These are phyloP conservation scores for Tulasnella sp. DNA, from an alignment of 768 basidiomycete genomes.

Conservation along the genomic window DNA sequence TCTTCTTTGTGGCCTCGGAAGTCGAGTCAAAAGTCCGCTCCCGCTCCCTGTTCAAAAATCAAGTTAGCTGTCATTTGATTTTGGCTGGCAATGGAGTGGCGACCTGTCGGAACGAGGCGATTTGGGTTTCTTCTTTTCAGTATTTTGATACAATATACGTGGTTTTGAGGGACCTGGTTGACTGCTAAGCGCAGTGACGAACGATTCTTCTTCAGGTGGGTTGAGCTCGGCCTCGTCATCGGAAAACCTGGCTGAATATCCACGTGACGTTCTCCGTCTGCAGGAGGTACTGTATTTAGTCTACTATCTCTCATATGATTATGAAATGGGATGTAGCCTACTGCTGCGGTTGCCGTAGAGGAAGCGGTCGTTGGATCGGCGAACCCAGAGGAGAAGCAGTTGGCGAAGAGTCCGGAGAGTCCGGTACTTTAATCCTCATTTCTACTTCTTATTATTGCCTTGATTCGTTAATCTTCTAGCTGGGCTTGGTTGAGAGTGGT, in stretches of 20 bases:
- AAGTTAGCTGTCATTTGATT: neutral
- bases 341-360: neutral
- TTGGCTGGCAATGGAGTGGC: neutral
- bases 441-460: neutral
- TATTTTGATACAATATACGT: neutral
- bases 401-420: slow-evolving; percentile 27
- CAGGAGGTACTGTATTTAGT: neutral
- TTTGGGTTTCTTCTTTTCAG: neutral
- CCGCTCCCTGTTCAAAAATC: slow-evolving; percentile 10
- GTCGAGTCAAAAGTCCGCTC: neutral
- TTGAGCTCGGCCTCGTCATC: neutral
- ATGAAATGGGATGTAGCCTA: neutral
- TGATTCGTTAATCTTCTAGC: neutral
- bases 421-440: slow-evolving; percentile 22
- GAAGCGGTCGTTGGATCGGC: neutral
- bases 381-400: neutral
- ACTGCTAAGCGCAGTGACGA: slow-evolving; percentile 4
- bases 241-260: slow-evolving; percentile 18
- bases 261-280: neutral
- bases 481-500: neutral
- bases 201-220: slow-evolving; percentile 1
- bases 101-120: neutral
- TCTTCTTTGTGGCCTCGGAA: neutral
- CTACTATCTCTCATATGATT: neutral
- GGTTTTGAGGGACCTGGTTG: slow-evolving; percentile 15